These are phyloP conservation scores for Silene coronaria DNA, from an alignment of 179 eudicot species.

Conservation along the genomic window DNA sequence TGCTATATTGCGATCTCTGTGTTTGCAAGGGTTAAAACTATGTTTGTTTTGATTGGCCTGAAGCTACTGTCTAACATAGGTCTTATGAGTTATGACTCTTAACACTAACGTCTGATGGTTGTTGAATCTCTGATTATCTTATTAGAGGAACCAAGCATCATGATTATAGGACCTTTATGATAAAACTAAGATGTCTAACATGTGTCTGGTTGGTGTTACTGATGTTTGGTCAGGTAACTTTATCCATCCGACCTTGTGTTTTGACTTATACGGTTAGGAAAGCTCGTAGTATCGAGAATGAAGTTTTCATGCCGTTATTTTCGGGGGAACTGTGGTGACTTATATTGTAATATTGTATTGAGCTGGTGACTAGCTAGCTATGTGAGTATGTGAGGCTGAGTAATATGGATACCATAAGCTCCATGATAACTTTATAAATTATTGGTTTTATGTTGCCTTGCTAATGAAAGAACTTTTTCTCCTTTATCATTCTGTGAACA, in stretches of 20 bases:
- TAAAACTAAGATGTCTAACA: background rate
- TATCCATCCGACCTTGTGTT: background rate
- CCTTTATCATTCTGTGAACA: background rate
- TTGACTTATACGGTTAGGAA: background rate
- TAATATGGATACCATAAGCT: background rate
- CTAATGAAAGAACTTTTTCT: background rate
- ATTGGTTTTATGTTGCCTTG: background rate
- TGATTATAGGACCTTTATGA: background rate
- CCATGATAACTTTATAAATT: background rate
- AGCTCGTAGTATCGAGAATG: no score
- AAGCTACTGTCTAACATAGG: background rate
- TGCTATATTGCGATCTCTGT: background rate
- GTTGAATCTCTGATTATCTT: background rate
- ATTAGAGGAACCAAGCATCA: constrained; percentile 1
- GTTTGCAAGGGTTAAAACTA: background rate
- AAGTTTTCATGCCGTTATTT: no score
- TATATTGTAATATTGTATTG: background rate
- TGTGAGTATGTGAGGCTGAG: constrained; percentile 8
- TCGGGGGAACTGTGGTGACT: no score
- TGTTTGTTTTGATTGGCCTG: background rate
- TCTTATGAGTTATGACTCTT: background rate
- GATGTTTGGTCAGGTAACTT: background rate
- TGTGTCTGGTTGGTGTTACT: background rate
- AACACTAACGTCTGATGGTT: background rate
- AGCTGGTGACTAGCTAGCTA: background rate